Base-by-base conservation (phyloP, 108 stramenopile species). In the Bacterosira constricta region DNA sequence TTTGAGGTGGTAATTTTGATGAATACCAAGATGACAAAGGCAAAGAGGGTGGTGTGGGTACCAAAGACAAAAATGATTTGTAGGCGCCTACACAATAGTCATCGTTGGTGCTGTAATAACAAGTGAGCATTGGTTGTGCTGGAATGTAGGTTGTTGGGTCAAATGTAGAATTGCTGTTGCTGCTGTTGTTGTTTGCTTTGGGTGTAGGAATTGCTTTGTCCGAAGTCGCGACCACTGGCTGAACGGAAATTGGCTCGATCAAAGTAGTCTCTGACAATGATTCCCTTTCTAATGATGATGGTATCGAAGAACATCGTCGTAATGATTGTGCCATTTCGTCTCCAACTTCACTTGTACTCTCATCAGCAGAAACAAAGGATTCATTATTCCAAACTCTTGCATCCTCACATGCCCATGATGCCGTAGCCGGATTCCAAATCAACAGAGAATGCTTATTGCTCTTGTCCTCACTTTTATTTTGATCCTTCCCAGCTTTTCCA, bases 71-170 rank as follows among this genome's bases (percentile, higher is more conserved):
- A 55, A 63, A 82, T 41, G 59, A 63, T 49, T 27, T 46, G 52
- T 73, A 78, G 29, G 47, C 55, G 38, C 46, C 39, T 32, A 66
- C 32, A 21, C 47, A 84, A 66, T 83, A 81, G 0, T 78, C 82
- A 68, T 68, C 65, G 42, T 93, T 88, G 70, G 63, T 71, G 47
- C 85, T 88, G 63, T 90, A 93, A 45, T 71, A 87, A 54, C 89
- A 88, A 25, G 91, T 93, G 35, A 93, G 62, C 86, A 93, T 90
- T n/a, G 83, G 75, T 65, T 90, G 89, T 13, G 89, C 86, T 17
- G 91, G 88, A 44, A 90, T 52, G 31, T 29, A 80, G 26, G 45
- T 70, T 53, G 75, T 15, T 59, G 71, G 46, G 35, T 81, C 75
- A 51, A 61, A 63, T 11, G 54, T 46, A 41, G 34, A 53, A 34